Evolutionary conservation across 176 grass and related monocot genomes (phyloP), one percentile per base, ranked within the genome.

Genomic region (Aegilops umbellulata): DNA sequence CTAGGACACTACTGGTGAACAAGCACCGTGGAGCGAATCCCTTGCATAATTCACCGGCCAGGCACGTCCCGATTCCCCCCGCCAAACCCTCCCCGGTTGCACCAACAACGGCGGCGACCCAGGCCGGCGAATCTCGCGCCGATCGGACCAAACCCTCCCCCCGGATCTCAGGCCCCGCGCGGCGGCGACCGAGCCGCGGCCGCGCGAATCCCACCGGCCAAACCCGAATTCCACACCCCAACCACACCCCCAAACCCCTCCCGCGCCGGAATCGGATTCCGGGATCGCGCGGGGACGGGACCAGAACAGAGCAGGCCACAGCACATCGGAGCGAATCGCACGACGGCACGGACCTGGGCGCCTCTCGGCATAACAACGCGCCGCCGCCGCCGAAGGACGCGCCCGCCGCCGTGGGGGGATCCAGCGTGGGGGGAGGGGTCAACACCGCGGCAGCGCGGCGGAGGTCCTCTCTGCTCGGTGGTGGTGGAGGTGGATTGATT

Each of bases 361-460:
- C 91, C 91, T 87, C 85, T 86, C 69, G 81, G 87, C 91, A 92
- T 92, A 92, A 84, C 91, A 77, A 41, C 84, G 81, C 70, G 80
- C 83, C 83, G 20, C 74, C 65, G 63, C 86, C 90, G 78, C 82
- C 42, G 67, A 53, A 60, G 66, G 87, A 68, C 25, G 44, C 73
- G 4, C 10, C 74, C 74, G 32, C 60, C 69, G 66, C 84, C 90
- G 80, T 87, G 62, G 71, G 55, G 58, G 74, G 84, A 82, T 87
- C 74, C 91, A 90, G 87, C 75, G 87, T 65, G 61, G 60, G 65
- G 17, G 44, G 44, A 5, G 57, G 65, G 74, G 71, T 89, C 80
- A 86, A 79, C 84, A 83, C 89, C 79, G 84, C 84, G 64, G 65
- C 74, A 32, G 72, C 58, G 83, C 88, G 83, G 83, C 35, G 88